These are phyloP conservation scores for Botrytis deweyae DNA, from an alignment of 2,329 filamentous ascomycete genomes.

Conservation along the genomic window DNA sequence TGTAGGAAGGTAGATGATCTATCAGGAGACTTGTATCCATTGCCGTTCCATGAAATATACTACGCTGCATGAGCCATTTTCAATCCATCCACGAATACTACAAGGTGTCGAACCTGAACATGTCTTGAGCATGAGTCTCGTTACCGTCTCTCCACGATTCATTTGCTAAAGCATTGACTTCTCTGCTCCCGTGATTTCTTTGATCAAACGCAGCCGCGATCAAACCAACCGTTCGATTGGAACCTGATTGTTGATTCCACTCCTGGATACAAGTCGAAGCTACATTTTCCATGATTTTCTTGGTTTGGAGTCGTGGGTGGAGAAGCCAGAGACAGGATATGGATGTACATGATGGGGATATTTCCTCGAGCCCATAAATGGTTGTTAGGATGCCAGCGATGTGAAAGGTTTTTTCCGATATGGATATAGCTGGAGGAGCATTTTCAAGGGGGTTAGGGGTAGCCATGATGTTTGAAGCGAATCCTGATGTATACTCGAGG, in stretches of 20 bases:
- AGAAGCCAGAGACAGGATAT: conserved; percentile 89
- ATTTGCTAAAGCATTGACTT: conserved; percentile 68
- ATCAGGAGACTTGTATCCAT: conserved; percentile 74
- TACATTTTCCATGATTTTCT: conserved; percentile 72
- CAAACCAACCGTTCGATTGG: conserved; percentile 48
- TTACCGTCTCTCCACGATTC: conserved; percentile 71
- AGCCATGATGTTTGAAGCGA: neutral
- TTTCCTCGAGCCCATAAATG: conserved; percentile 77
- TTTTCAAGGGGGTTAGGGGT: conserved; percentile 27
- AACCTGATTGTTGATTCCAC: conserved; percentile 55
- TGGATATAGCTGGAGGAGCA: conserved; percentile 26
- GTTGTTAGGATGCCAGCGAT: conserved; percentile 78
- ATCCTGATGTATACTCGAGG: neutral
- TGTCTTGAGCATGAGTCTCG: conserved; percentile 83
- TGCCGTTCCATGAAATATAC: conserved; percentile 69
- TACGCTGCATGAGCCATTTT: conserved; percentile 36
- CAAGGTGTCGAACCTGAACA: conserved; percentile 57
- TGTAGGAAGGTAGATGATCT: conserved; percentile 72
- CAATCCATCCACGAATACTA: neutral
- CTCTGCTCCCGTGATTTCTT: conserved; percentile 81
- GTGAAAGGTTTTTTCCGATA: conserved; percentile 66
- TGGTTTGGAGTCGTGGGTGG: conserved; percentile 71
- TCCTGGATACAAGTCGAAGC: conserved; percentile 67
- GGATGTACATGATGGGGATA: conserved; percentile 52
- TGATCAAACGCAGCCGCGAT: conserved; percentile 88